Base-by-base conservation (phyloP, 352 stramenopile species). In the Phytophthora pini region DNA sequence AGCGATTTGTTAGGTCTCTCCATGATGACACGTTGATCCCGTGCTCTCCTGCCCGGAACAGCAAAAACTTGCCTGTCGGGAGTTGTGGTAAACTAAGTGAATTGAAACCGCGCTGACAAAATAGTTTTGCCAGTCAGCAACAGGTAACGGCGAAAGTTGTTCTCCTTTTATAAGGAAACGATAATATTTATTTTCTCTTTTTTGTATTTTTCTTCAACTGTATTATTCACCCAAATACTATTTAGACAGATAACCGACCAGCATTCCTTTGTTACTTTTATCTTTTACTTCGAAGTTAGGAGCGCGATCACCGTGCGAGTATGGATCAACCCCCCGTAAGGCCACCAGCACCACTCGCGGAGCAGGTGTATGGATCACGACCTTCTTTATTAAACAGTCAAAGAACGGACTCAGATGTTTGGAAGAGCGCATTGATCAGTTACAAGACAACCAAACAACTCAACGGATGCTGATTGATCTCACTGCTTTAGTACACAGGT, bases 401-500 rank as follows among this genome's bases (percentile, higher is more conserved):
- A 12, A 51, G 3, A 36, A 54, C 6, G 36, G 54, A 20, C 58
- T 38, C 10, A 53, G 17, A 15, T 20, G 36, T 13, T 22, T 64
- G 11, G 52, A 68, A 47, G 53, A 48, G 8, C 46, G 46, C 2
- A 29, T 64, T 20, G 31, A 63, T 17, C 17, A 17, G 27, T 41
- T 68, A 43, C 60, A 68, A 49, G 45, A 51, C 34, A 68, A 50
- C 11, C 43, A 31, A 2, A 31, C 44, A 9, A 52, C 60, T 17
- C 46, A 61, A 20, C 45, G 29, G 40, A 53, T 68, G 43, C 10
- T 68, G 6, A 17, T 45, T 32, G 51, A 68, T 1, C 36, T 70
- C 9, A 70, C 22, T 17, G 39, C 15, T 15, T 10, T 46, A 10
- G 45, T 65, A 34, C 39, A 7, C 31, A 61, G 43, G 48, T 61